Base-by-base conservation (phyloP, 306 rosid species). In the Fagus sylvatica region DNA sequence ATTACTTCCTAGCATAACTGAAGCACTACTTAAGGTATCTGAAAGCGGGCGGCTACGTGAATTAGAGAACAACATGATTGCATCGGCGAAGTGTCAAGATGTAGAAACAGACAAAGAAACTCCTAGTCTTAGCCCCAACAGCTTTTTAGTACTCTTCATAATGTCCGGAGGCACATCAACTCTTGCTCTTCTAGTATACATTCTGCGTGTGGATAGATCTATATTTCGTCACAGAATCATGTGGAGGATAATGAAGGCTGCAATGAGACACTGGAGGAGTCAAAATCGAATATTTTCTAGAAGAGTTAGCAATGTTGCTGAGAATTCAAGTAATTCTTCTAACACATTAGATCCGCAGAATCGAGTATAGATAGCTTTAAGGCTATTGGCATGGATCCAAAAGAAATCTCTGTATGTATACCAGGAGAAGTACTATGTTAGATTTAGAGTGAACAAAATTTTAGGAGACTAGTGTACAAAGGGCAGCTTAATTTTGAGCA, bases 141-240 rank as follows among this genome's bases (percentile, higher is more conserved):
- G 87, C 57, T 90, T 83, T 74, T 72, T 74, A 78, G 78, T 76
- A 2, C 73, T 90, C 1, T 82, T 90, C 64, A 46, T 56, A 6
- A 33, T 87, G 11, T 80, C 90, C 7, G 79, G 72, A 42, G 82
- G 84, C 53, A 86, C 87, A 37, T 87, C 90, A 39, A 86, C 91
- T 56, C 33, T 77, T 49, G 75, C 85, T 33, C 84, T 90, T 34
- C 41, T 85, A 41, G 34, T 79, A 11, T 90, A 80, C 43, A n/a
- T 79, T 30, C 16, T 69, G 37, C 22, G 19, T 8, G 5, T 71
- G 72, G 34, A 34, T 16, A 51, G 34, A 39, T 57, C 81, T 6
- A 51, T 34, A 53, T 4, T 61, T 37, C 67, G 66, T n/a, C 65
- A 68, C 32, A 61, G 39, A 71, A 67, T 71, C 8, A 39, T 85